Evolutionary conservation across 768 basidiomycete species (phyloP).

Genomic region (Suillus occidentalis): DNA sequence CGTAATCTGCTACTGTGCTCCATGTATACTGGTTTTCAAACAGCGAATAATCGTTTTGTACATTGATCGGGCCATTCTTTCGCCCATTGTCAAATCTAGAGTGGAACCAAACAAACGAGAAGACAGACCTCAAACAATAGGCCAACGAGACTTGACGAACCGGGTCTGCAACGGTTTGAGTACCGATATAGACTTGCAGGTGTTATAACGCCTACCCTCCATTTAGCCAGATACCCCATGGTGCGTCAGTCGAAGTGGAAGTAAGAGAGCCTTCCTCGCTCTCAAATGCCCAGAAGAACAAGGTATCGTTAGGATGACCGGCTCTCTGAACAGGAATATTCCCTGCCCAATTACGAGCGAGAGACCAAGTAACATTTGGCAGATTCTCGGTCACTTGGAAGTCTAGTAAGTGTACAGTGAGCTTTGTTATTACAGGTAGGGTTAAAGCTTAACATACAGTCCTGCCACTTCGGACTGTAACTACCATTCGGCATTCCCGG

Average conservation of each 20-base stretch:
- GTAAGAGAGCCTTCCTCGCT: slow-evolving; percentile 57
- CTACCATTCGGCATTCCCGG: slow-evolving; percentile 44
- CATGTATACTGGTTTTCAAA: slow-evolving; percentile 56
- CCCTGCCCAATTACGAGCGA: slow-evolving; percentile 58
- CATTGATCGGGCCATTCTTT: slow-evolving; percentile 70
- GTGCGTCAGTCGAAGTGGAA: slow-evolving; percentile 38
- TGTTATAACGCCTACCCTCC: slow-evolving; percentile 50
- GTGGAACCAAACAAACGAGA: background rate
- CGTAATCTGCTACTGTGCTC: slow-evolving; percentile 60
- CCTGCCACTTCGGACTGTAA: slow-evolving; percentile 61
- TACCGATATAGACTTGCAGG: background rate
- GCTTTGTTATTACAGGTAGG: background rate
- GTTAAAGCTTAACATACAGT: slow-evolving; percentile 42
- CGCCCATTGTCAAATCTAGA: background rate
- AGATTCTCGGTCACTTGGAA: slow-evolving; percentile 56
- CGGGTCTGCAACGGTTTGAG: slow-evolving; percentile 45
- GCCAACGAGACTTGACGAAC: slow-evolving; percentile 68
- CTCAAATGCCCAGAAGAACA: slow-evolving; percentile 69
- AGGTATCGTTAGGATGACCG: slow-evolving; percentile 61
- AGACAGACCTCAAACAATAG: slow-evolving; percentile 59
- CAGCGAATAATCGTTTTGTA: slow-evolving; percentile 50
- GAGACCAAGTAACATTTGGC: slow-evolving; percentile 60
- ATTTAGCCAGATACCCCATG: slow-evolving; percentile 76
- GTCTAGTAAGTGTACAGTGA: slow-evolving; percentile 37
- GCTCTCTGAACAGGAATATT: slow-evolving; percentile 61